phyloP scores from a whole-genome alignment of 2,329 filamentous ascomycete species.

The Arthroderma sp. region DNA sequence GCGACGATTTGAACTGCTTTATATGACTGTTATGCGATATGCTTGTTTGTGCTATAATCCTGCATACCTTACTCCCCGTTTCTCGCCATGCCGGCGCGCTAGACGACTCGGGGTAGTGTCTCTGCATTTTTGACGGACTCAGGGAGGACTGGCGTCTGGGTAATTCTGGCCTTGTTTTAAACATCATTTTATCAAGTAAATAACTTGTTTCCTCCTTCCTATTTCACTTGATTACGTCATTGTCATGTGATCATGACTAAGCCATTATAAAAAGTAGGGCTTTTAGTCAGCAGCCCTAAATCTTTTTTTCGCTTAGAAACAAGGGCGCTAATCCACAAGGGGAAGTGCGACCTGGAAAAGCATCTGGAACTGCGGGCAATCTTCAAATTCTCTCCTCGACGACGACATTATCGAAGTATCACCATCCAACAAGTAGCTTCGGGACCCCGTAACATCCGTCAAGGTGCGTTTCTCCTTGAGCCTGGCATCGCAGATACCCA shows the following conservation, averaged over 20 bases:
- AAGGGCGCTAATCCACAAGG: neutral
- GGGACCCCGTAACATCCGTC: conserved; percentile 32
- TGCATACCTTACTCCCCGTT: neutral
- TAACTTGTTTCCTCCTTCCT: neutral
- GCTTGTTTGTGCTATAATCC: neutral
- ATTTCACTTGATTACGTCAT: neutral
- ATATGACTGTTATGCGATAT: neutral
- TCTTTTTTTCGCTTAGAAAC: conserved; percentile 11
- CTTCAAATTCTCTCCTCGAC: neutral
- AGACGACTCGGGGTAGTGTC: neutral
- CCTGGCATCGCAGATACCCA: neutral
- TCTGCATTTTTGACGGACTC: neutral
- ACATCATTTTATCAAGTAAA: neutral
- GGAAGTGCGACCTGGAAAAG: conserved; percentile 5
- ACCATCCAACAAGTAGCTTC: conserved; percentile 29
- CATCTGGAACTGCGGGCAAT: neutral
- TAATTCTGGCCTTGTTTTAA: neutral
- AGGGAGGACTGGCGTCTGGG: neutral
- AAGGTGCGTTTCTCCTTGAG: conserved; percentile 27
- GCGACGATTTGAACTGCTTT: neutral
- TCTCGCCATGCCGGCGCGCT: no score
- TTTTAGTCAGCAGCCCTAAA: conserved; percentile 10
- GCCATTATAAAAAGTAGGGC: conserved; percentile 6
- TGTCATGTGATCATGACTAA: conserved; percentile 6
- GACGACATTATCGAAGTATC: conserved; percentile 1